Percentiles rank a stretch among this genome's conserved stretches.
phyloP scores from a whole-genome alignment of 2,329 filamentous ascomycete genomes.

The Bipolaris sorokiniana region DNA sequence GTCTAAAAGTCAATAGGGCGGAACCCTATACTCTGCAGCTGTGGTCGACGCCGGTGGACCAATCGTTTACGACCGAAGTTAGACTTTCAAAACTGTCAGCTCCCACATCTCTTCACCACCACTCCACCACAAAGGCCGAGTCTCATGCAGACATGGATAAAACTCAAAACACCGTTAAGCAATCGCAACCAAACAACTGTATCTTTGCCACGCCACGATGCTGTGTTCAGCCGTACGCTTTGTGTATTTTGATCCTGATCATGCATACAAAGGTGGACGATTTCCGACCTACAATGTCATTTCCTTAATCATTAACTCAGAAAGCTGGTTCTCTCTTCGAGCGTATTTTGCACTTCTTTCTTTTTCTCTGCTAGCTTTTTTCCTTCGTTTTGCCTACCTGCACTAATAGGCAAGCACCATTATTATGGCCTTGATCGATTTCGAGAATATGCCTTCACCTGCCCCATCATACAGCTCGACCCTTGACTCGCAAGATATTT shows the following conservation, averaged over 20 bases:
- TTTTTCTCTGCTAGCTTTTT: not conserved
- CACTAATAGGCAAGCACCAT: slow-evolving; percentile 14
- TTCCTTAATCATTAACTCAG: not conserved
- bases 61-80: slow-evolving; percentile 5
- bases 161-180: not conserved
- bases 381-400: not conserved
- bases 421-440: slow-evolving; percentile 24
- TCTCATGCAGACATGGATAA: not conserved
- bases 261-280: not conserved
- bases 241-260: slow-evolving; percentile 3
- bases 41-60: slow-evolving; percentile 4
- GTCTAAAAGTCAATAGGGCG: not conserved
- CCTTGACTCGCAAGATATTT: slow-evolving; percentile 9
- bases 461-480: slow-evolving; percentile 34
- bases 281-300: not conserved
- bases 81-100: slow-evolving; percentile 2
- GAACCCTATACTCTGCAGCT: slow-evolving; percentile 1
- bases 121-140: slow-evolving; percentile 3
- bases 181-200: not conserved
- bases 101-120: slow-evolving; percentile 5
- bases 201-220: slow-evolving; percentile 4
- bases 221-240: not conserved
- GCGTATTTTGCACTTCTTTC: not conserved
- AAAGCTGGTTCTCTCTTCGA: not conserved
- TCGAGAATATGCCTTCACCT: slow-evolving; percentile 22